These are phyloP conservation scores for Fusarium poae DNA, from an alignment of 2,329 filamentous ascomycete species.

Conservation along the genomic window DNA sequence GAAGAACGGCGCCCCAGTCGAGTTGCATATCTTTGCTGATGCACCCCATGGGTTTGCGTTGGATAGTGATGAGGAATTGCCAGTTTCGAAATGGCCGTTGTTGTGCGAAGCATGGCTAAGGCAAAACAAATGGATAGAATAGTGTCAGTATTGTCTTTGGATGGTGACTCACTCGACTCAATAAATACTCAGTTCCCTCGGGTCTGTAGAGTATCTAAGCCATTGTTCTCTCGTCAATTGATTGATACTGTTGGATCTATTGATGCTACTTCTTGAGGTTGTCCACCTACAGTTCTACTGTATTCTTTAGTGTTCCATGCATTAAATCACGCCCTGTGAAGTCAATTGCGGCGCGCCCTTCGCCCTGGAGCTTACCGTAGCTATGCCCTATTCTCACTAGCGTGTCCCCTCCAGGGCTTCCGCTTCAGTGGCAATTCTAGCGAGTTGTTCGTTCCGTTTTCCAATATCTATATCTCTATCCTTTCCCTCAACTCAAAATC, in stretches of 20 bases:
- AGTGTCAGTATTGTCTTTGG: too few relatives aligned
- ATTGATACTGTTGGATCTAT: not conserved
- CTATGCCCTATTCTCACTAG: constrained; percentile 3
- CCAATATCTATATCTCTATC: not conserved
- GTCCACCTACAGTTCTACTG: not conserved
- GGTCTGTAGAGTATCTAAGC: not conserved
- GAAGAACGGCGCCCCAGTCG: constrained; percentile 23
- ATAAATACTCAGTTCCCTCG: not conserved
- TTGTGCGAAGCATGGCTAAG: constrained; percentile 43
- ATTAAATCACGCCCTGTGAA: constrained; percentile 12
- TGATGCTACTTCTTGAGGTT: not conserved
- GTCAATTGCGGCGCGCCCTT: not conserved
- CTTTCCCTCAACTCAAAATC: not conserved
- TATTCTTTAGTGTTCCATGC: constrained; percentile 5
- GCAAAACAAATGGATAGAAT: constrained; percentile 29
- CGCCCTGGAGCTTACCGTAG: not conserved
- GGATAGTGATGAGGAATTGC: constrained; percentile 28
- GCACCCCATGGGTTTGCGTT: constrained; percentile 44
- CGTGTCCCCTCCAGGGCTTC: not conserved
- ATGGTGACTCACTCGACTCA: not conserved
- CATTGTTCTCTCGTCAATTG: too few relatives aligned
- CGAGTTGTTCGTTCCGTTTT: constrained; percentile 1
- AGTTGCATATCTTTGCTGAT: constrained; percentile 43
- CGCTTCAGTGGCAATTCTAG: not conserved
- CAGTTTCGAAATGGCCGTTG: constrained; percentile 40